phyloP scores from a whole-genome alignment of 495 filamentous ascomycete species.

The Trichoderma virens region DNA sequence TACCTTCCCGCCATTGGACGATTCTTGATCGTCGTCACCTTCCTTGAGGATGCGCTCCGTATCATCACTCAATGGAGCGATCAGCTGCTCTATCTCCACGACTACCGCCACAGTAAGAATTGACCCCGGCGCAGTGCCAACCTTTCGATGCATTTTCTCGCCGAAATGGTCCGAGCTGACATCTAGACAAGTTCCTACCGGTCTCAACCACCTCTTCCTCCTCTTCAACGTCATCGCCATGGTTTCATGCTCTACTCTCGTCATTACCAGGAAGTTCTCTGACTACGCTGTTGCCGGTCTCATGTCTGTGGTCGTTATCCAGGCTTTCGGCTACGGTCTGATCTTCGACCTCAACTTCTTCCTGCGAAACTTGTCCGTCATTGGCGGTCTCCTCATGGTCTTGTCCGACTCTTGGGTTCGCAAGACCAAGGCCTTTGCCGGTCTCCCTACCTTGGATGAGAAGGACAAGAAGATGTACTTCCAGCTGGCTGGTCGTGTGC shows the following conservation, averaged over 20 bases:
- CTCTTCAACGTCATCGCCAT: constrained; percentile 86
- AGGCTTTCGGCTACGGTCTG: constrained; percentile 92
- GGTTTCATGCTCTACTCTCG: constrained; percentile 69
- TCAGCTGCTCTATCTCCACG: constrained; percentile 85
- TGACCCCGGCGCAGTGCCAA: constrained; percentile 14
- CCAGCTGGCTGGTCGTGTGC: constrained; percentile 91
- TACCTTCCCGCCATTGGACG: constrained; percentile 92
- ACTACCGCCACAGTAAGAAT: constrained; percentile 83
- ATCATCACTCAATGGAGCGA: constrained; percentile 98
- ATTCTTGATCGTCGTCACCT: constrained; percentile 96
- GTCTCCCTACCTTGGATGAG: constrained; percentile 87
- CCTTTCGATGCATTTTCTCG: not conserved
- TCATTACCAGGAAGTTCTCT: constrained; percentile 85
- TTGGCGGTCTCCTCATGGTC: constrained; percentile 96
- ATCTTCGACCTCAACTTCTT: constrained; percentile 99
- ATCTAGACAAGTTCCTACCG: constrained; percentile 61
- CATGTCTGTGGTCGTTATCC: constrained; percentile 84
- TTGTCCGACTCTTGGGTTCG: constrained; percentile 96
- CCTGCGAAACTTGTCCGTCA: constrained; percentile 93
- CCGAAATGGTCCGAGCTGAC: constrained; percentile 16
- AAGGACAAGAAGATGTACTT: constrained; percentile 99
- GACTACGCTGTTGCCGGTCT: constrained; percentile 89
- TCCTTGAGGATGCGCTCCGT: constrained; percentile 90
- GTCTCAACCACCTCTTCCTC: constrained; percentile 90
- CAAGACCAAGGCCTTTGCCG: constrained; percentile 93